Conservation (phyloP, 305 asterid genomes). For the Salvia sclarea region DNA sequence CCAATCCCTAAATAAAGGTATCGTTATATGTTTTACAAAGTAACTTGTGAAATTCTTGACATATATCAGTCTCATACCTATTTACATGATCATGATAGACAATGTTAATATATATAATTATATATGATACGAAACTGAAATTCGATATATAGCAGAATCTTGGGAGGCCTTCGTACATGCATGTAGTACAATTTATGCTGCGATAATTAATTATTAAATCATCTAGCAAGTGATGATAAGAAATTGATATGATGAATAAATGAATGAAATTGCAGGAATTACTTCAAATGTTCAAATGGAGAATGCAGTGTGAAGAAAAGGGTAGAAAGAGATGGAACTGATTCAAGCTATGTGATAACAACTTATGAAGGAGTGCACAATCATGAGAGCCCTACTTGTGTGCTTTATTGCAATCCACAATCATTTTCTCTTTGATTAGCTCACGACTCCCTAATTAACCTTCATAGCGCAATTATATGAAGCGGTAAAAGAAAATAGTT, state of each 20-base stretch:
- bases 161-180: not conserved
- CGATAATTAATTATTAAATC: not conserved
- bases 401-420: constrained; percentile 14
- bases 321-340: constrained; percentile 50
- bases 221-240: not conserved
- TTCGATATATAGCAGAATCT: no score
- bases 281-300: constrained; percentile 47
- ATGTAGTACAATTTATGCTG: not conserved
- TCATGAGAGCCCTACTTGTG: constrained; percentile 38
- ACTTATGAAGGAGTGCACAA: constrained; percentile 51
- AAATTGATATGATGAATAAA: not conserved
- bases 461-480: no score
- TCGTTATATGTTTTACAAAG: no score
- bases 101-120: no score
- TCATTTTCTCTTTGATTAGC: not conserved
- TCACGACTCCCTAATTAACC: no score
- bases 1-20: no score
- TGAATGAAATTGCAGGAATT: constrained; percentile 35
- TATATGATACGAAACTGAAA: no score
- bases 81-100: no score
- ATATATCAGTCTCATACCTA: no score
- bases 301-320: constrained; percentile 56
- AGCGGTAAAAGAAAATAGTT: no score
- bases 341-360: constrained; percentile 47
- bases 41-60: no score